Evolutionary conservation across 805 yeast genomes (phyloP), one percentile per base, ranked within the genome.

Genomic region (Hanseniaspora osmophila): DNA sequence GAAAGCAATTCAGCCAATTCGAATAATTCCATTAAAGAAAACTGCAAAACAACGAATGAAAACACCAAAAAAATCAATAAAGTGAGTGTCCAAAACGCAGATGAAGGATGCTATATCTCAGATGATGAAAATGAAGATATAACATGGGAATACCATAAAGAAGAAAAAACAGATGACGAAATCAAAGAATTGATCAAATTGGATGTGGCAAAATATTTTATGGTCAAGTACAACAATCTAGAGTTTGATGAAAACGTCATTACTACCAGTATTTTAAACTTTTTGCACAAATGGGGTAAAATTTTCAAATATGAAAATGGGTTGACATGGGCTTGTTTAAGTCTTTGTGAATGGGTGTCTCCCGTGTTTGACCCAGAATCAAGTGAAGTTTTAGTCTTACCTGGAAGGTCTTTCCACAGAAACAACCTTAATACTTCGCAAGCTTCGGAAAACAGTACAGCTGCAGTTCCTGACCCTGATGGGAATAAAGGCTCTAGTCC

Each of bases 311-410:
- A 88, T 58, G 92, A 85, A 60, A 71, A 80, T 40, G 88, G 94
- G 0, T 68, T 87, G 54, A 72, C 90, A 2, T 87, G 95, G 95
- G 75, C 84, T 16, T 96, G 95, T 0, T 63, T 85, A 30, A 87
- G 86, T 10, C 64, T 88, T 40, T 90, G 95, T 0, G 95, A 86
- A 60, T 87, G 95, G 95, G 72, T 77, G 30, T 88, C 94, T 6
- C 85, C 48, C 16, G 39, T 18, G 12, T 19, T 39, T 13, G 18
- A 40, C 27, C 69, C 15, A 10, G 41, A 38, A 22, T 10, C 19
- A 17, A 38, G 7, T 7, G 29, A 16, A 3, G 38, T 33, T 18
- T 12, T 41, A n/a, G 48, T 45, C 17, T 32, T 45, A 6, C 48
- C 48, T 2, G 48, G 48, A 2, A 41, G 48, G 32, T 41, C 45